Conservation (phyloP, 2,329 filamentous ascomycete species). For the Monosporascus cannonballus region DNA sequence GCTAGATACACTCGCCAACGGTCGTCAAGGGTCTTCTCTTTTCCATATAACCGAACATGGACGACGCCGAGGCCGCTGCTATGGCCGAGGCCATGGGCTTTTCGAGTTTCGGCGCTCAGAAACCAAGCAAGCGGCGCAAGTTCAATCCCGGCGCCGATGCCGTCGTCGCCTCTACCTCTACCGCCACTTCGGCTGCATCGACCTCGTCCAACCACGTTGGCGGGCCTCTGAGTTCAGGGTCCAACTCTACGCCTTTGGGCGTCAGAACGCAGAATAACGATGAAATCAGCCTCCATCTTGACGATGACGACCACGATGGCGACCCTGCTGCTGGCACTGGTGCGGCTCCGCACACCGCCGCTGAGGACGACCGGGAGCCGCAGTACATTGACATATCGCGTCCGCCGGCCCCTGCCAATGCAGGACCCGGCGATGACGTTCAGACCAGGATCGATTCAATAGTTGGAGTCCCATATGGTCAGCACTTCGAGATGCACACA, state of each 20-base stretch:
- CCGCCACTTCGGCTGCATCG: slow-evolving; percentile 17
- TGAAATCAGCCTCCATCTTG: slow-evolving; percentile 40
- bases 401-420: slow-evolving; percentile 16
- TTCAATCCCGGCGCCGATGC: slow-evolving; percentile 48
- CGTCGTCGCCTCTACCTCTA: slow-evolving; percentile 24
- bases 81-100: slow-evolving; percentile 70
- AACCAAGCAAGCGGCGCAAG: slow-evolving; percentile 59
- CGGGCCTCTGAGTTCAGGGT: slow-evolving; percentile 18
- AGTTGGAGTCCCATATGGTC: slow-evolving; percentile 9
- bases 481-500: slow-evolving; percentile 1
- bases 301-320: slow-evolving; percentile 28
- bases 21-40: too few relatives aligned
- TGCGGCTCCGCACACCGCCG: slow-evolving; percentile 1
- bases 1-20: too few relatives aligned
- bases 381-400: slow-evolving; percentile 28
- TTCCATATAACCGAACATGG: slow-evolving; percentile 10
- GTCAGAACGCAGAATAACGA: slow-evolving; percentile 33
- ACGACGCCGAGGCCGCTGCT: slow-evolving; percentile 34
- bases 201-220: slow-evolving; percentile 6
- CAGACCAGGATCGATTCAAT: slow-evolving; percentile 24
- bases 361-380: slow-evolving; percentile 14
- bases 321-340: slow-evolving; percentile 3
- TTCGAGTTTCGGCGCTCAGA: slow-evolving; percentile 57
- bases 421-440: slow-evolving; percentile 7
- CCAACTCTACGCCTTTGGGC: slow-evolving; percentile 33